Percentiles rank a stretch among this genome's conserved stretches.
Conservation (phyloP, 1,284 basidiomycete genomes). For the Phenoliferia sp. region DNA sequence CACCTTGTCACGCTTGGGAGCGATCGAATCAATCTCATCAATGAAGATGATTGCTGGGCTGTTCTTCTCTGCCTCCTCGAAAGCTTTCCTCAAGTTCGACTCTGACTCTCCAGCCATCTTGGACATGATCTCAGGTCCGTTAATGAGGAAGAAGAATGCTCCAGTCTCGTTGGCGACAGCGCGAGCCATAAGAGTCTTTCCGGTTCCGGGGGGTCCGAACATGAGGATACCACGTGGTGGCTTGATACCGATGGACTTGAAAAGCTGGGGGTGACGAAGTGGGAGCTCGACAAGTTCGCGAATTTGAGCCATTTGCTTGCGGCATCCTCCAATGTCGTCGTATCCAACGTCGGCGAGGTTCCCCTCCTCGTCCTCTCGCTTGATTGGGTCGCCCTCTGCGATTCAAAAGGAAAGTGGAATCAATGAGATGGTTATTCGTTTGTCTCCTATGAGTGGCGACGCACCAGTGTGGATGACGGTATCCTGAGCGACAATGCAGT, state of each 20-base stretch:
- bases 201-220: slow-evolving; percentile 94
- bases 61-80: slow-evolving; percentile 99
- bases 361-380: slow-evolving; percentile 97
- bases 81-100: slow-evolving; percentile 93
- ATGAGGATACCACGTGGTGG: slow-evolving; percentile 95
- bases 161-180: slow-evolving; percentile 99
- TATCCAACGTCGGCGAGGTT: slow-evolving; percentile 97
- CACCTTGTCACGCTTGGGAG: slow-evolving; percentile 97
- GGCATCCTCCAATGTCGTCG: slow-evolving; percentile 97
- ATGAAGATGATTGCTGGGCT: slow-evolving; percentile 99
- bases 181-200: slow-evolving; percentile 97
- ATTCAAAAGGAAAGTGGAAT: slow-evolving; percentile 10
- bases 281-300: slow-evolving; percentile 98
- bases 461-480: slow-evolving; percentile 87
- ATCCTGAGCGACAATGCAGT: slow-evolving; percentile 94
- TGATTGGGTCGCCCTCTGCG: slow-evolving; percentile 97
- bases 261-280: slow-evolving; percentile 94
- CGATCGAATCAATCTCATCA: slow-evolving; percentile 98
- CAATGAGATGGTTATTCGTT: not conserved
- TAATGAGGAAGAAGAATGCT: slow-evolving; percentile 99
- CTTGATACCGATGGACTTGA: slow-evolving; percentile 99
- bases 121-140: slow-evolving; percentile 99
- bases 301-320: slow-evolving; percentile 99
- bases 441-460: slow-evolving; percentile 29
- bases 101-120: slow-evolving; percentile 71